These are phyloP conservation scores for Licmophora abbreviata DNA, from an alignment of 108 stramenopile species.

Conservation along the genomic window DNA sequence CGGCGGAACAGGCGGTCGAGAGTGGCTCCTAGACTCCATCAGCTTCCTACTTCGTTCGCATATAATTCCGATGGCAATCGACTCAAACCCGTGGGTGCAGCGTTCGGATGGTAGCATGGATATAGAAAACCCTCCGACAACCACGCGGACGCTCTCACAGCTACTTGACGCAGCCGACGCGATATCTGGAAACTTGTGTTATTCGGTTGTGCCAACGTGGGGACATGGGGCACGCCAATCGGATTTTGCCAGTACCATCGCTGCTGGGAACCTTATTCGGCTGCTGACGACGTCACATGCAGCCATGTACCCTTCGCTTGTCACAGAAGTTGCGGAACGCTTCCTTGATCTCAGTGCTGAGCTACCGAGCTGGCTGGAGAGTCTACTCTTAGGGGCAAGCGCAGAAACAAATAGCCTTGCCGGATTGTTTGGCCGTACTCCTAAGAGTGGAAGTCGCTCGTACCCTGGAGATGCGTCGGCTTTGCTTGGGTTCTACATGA, in stretches of 20 bases:
- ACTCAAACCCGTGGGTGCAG: neutral
- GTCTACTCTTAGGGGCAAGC: slow-evolving; percentile 32
- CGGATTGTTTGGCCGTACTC: slow-evolving; percentile 43
- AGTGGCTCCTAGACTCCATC: slow-evolving; percentile 50
- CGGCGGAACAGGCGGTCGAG: slow-evolving; percentile 36
- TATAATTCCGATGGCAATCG: slow-evolving; percentile 43
- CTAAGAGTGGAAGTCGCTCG: neutral
- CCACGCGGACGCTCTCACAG: no score
- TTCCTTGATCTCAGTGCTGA: slow-evolving; percentile 20
- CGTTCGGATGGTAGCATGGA: no score
- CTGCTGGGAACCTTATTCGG: no score
- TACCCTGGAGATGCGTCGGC: slow-evolving; percentile 50
- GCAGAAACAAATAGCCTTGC: neutral
- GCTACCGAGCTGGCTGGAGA: slow-evolving; percentile 70
- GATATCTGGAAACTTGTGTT: no score
- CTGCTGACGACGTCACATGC: no score
- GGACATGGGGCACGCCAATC: no score
- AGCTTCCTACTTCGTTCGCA: slow-evolving; percentile 41
- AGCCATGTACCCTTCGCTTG: no score
- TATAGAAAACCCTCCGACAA: no score
- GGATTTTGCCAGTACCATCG: no score
- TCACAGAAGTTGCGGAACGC: slow-evolving; percentile 48
- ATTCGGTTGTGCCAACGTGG: no score
- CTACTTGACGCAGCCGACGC: no score
- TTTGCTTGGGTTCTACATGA: slow-evolving; percentile 53